phyloP scores from a whole-genome alignment of 2,329 filamentous ascomycete genomes.

The Leptographium flavum region DNA sequence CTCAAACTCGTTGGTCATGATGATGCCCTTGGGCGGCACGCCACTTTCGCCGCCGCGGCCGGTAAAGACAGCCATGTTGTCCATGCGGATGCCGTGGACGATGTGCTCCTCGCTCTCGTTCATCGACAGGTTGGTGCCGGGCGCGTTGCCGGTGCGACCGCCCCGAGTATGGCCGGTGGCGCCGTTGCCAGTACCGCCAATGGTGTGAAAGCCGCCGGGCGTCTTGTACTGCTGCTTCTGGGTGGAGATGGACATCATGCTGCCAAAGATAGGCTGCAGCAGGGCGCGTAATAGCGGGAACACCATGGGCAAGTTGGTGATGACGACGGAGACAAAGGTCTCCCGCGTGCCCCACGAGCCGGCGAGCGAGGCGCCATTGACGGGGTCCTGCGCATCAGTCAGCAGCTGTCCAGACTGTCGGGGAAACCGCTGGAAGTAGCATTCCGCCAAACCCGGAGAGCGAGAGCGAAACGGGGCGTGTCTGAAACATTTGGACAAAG shows the following conservation, averaged over 20 bases:
- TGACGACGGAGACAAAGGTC: constrained; percentile 24
- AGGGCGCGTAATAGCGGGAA: constrained; percentile 25
- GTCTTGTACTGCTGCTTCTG: constrained; percentile 14
- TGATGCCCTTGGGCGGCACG: constrained; percentile 17
- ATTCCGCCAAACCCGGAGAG: too few relatives aligned
- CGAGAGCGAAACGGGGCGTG: not conserved
- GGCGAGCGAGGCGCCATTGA: constrained; percentile 19
- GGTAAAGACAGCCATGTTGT: constrained; percentile 21
- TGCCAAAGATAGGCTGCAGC: constrained; percentile 23
- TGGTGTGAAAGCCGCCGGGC: constrained; percentile 24
- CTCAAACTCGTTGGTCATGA: constrained; percentile 27
- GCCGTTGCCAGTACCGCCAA: constrained; percentile 20
- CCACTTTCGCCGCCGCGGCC: constrained; percentile 5
- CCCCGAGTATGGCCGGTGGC: constrained; percentile 19
- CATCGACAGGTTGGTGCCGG: constrained; percentile 9
- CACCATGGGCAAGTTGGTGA: constrained; percentile 25
- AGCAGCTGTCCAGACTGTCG: too few relatives aligned
- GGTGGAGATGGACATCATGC: constrained; percentile 21
- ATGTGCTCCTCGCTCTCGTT: constrained; percentile 28
- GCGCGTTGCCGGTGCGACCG: constrained; percentile 22
- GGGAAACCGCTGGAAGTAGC: too few relatives aligned
- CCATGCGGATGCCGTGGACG: constrained; percentile 25
- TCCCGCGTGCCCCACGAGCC: constrained; percentile 22
- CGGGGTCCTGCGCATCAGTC: constrained; percentile 14
- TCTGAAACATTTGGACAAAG: too few relatives aligned